Evolutionary conservation across 2,329 filamentous ascomycete genomes (phyloP), one percentile per base, ranked within the genome.

Genomic region (Fusarium fracticaudum): DNA sequence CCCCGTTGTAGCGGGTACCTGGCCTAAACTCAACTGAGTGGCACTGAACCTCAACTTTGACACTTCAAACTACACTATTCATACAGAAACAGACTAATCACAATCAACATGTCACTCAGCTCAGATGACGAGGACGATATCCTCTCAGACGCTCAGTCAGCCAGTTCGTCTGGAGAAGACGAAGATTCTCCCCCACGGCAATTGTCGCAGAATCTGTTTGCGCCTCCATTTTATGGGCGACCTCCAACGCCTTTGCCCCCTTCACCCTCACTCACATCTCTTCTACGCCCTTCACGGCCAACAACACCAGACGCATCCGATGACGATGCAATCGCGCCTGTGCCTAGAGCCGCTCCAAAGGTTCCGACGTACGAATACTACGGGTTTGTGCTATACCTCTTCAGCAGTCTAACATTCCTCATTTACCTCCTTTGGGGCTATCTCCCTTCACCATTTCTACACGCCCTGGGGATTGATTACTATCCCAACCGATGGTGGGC

Each of bases 321-420:
- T 83, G 93, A 95, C 76, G 96, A 98, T 77, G 89, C 93, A 43
- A 90, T 98, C 22, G 94, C 94, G 9, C 93, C 95, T 54, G 90
- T 98, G 24, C 94, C 95, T 11, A 92, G 94, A 64, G 95, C 95
- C 4, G 92, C 92, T 61, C 96, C 96, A 4, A 95, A 96, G 81
- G 95, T 99, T 6, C 96, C 96, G n/a, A 99, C 96, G 0, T 98
- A 99, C 85, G 96, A 99, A 82, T 99, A 98, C 89, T 98, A 98
- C 82, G 96, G 96, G 81, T 99, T 99, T 84, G 96, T 97, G 61
- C 89, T 99, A 57, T 98, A 99, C 85, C 89, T 99, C 44, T 94
- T 96, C 80, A 95, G 93, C 71, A 94, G 92, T 29, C 86, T 96
- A 59, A 91, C 91, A 5, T 98, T 98, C 81, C 86, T 93, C 80